Evolutionary conservation across 352 stramenopile species (phyloP), one percentile per base, ranked within the genome.

Genomic region (Globisporangium canariense): DNA sequence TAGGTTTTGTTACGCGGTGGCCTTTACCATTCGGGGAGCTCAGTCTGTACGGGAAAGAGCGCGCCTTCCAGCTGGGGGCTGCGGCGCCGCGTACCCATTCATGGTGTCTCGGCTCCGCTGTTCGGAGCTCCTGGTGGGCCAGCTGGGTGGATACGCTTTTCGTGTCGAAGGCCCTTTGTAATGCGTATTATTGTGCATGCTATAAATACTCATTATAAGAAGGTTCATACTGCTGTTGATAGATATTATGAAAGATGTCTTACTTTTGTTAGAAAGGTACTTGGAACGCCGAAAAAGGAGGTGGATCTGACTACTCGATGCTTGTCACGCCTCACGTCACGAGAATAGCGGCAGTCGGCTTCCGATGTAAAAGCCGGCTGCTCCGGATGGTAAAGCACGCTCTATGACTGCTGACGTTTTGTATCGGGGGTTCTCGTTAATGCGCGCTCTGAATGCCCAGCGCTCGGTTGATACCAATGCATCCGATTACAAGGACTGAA

Each of bases 131-230:
- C 32, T 45, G 52, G 30, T 43, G 52, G 18, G 30, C 30, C 52
- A 58, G 32, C 30, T 58, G 52, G 52, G 30, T 22, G 52, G 52
- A 58, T 58, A 58, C 52, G 41, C 28, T 58, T 57, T 43, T 34
- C 18, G 32, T 14, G 9, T 60, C 7, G 54, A 60, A 60, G 14
- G 20, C 25, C 34, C 50, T 38, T 13, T 5, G 38, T 60, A 60
- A 50, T 60, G 36, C 36, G 54, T 60, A 45, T 3, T 4, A 28
- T 2, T 28, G 25, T 2, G 25, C 0, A 28, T 28, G 4, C 4
- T 9, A 11, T 22, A 30, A 43, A 30, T 20, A 8, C 4, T 8
- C 16, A 1, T 2, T 41, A 25, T 41, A 16, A 20, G 14, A 41
- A 25, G 28, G 28, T 56, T n/a, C 7, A 14, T 38, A 20, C 6